Evolutionary conservation across 306 rosid species (phyloP).

Genomic region (Fagus sylvatica): DNA sequence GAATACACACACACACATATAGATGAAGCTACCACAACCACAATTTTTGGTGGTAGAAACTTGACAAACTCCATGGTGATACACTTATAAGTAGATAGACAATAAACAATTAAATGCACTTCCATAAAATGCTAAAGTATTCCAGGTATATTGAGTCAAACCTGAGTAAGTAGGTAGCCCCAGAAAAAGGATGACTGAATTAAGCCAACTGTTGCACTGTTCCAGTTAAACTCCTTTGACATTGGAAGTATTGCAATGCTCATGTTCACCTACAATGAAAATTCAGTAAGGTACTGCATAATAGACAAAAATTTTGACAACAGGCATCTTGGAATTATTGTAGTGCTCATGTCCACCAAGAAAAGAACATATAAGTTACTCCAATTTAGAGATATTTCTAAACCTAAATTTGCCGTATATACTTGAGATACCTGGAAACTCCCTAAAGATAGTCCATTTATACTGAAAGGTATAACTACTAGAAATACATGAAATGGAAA

Average conservation of each 20-base stretch:
- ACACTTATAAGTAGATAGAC: constrained; percentile 14
- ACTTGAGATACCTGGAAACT: not conserved
- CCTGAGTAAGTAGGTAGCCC: constrained; percentile 98
- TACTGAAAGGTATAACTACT: not conserved
- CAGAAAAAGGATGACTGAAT: constrained; percentile 97
- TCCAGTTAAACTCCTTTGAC: constrained; percentile 91
- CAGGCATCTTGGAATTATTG: not conserved
- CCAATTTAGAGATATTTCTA: not conserved
- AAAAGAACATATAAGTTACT: not conserved
- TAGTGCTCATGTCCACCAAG: not conserved
- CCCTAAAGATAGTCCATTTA: not conserved
- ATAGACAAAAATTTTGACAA: not conserved
- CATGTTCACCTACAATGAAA: constrained; percentile 75
- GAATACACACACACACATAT: not conserved
- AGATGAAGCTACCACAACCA: not conserved
- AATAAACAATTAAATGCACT: constrained; percentile 5
- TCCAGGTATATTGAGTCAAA: constrained; percentile 28
- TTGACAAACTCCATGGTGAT: not conserved
- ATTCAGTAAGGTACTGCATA: not conserved
- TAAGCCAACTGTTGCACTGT: constrained; percentile 91
- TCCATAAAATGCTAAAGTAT: constrained; percentile 12
- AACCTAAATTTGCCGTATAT: not conserved
- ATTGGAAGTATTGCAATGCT: constrained; percentile 98
- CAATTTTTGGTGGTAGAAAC: not conserved
- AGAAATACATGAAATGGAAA: constrained; percentile 3